Percentiles rank a stretch among this genome's conserved stretches.
Evolutionary conservation across 768 basidiomycete species (phyloP).

Genomic region (Lactarius hengduanensis): DNA sequence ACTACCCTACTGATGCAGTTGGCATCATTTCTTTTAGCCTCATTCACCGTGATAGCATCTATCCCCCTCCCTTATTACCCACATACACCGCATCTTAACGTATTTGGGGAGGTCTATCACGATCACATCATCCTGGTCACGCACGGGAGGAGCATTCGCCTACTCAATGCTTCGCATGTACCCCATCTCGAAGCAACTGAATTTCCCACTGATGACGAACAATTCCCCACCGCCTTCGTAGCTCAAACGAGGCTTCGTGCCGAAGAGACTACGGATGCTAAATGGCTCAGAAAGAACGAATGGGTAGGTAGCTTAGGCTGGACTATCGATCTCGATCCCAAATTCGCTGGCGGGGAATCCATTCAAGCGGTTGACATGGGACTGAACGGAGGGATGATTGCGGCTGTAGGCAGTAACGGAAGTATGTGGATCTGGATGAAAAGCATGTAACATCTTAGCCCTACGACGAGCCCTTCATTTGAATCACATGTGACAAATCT

Average conservation of each 20-base stretch:
- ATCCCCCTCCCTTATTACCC: conserved; percentile 42
- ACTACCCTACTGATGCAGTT: not conserved
- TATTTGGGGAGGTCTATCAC: conserved; percentile 39
- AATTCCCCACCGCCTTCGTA: conserved; percentile 2
- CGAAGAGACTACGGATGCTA: conserved; percentile 10
- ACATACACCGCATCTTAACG: conserved; percentile 42
- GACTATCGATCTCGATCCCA: conserved; percentile 13
- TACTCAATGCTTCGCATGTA: conserved; percentile 17
- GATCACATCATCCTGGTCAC: conserved; percentile 52
- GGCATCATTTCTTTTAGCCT: conserved; percentile 43
- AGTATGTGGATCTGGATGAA: conserved; percentile 26
- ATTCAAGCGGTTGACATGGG: conserved; percentile 25
- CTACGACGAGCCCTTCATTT: not conserved
- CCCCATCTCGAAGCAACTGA: conserved; percentile 14
- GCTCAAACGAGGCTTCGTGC: conserved; percentile 4
- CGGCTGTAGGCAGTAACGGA: conserved; percentile 21
- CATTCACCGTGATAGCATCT: conserved; percentile 60
- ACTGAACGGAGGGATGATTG: conserved; percentile 17
- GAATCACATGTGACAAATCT: too few relatives aligned
- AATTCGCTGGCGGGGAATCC: conserved; percentile 4
- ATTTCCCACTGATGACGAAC: conserved; percentile 6
- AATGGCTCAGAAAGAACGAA: conserved; percentile 5
- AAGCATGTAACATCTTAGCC: not conserved
- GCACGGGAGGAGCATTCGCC: conserved; percentile 13
- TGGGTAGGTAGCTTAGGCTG: conserved; percentile 16